Conservation (phyloP, 768 basidiomycete species). For the Termitomyces sp. region DNA sequence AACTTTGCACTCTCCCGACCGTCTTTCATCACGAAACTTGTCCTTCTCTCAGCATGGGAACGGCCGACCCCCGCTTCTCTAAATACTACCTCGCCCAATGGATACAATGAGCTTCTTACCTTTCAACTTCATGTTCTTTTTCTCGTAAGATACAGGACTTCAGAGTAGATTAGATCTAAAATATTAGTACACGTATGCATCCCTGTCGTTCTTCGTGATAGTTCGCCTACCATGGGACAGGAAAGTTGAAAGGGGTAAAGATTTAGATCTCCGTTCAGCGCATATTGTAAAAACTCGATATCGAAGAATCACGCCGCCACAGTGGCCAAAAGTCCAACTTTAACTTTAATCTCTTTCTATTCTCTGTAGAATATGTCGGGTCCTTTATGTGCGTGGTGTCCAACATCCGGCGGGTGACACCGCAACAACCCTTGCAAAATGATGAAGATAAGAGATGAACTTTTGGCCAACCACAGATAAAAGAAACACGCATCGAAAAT, state of each 20-base stretch:
- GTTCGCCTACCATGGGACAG: not conserved
- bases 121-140: not conserved
- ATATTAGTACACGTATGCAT: not conserved
- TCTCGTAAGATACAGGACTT: not conserved
- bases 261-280: too few relatives aligned
- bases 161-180: not conserved
- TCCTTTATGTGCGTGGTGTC: not conserved
- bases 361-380: not conserved
- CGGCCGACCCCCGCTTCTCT: not conserved
- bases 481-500: not conserved
- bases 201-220: not conserved
- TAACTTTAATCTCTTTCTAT: not conserved
- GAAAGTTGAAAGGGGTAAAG: not conserved
- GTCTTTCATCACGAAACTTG: not conserved
- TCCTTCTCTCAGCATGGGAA: not conserved
- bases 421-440: not conserved
- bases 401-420: not conserved
- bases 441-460: not conserved
- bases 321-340: constrained; percentile 1
- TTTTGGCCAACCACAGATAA: not conserved
- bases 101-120: not conserved
- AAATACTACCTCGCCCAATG: not conserved
- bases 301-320: constrained; percentile 1
- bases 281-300: constrained; percentile 3
- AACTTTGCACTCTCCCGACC: not conserved